Evolutionary conservation across 768 basidiomycete species (phyloP).

Genomic region (Dacryopinax spathularia): DNA sequence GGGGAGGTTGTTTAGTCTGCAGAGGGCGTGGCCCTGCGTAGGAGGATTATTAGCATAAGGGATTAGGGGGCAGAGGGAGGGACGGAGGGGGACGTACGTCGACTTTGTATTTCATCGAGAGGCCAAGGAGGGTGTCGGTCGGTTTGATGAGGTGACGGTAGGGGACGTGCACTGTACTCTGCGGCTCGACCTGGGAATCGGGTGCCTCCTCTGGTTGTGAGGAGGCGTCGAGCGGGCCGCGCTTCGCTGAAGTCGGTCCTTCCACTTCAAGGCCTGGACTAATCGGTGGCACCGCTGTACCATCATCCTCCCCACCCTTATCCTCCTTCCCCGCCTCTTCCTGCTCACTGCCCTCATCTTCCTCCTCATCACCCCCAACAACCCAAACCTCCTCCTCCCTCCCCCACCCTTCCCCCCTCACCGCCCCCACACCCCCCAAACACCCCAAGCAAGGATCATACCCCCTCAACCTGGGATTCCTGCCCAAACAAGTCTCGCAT

Average conservation of each 20-base stretch:
- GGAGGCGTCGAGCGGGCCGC: background rate
- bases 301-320: constrained; percentile 12
- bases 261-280: no score
- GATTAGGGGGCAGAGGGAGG: background rate
- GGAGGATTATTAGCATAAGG: background rate
- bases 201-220: background rate
- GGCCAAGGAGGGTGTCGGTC: constrained; percentile 49
- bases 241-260: no score
- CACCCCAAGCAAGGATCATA: background rate
- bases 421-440: background rate
- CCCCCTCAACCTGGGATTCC: background rate
- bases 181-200: background rate
- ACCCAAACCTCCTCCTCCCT: constrained; percentile 6
- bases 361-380: constrained; percentile 27
- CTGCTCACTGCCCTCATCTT: constrained; percentile 24
- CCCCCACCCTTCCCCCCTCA: background rate
- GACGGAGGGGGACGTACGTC: constrained; percentile 34
- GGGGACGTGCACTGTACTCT: constrained; percentile 2
- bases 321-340: constrained; percentile 23
- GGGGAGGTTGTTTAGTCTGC: constrained; percentile 52
- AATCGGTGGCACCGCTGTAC: no score
- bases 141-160: constrained; percentile 27
- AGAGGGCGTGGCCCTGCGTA: constrained; percentile 42
- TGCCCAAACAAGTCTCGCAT: background rate
- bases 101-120: constrained; percentile 44